phyloP scores from a whole-genome alignment of 1,284 basidiomycete genomes.

The Pascua sp. region DNA sequence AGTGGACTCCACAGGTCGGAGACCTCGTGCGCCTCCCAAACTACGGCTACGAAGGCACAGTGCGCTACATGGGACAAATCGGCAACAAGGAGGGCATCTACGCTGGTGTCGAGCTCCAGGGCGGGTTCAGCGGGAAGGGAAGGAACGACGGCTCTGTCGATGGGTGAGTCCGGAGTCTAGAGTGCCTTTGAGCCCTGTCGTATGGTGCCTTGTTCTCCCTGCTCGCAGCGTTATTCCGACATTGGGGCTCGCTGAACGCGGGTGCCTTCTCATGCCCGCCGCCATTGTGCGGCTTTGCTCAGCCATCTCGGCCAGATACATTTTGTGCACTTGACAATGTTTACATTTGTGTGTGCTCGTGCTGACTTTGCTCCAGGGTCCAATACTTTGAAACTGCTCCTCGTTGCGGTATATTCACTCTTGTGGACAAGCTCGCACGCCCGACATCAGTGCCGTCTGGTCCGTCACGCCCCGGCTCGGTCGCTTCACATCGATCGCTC shows the following conservation, averaged over 20 bases:
- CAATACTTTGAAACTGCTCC: constrained; percentile 84
- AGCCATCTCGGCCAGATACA: too few relatives aligned
- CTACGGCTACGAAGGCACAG: constrained; percentile 69
- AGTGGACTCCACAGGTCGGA: constrained; percentile 55
- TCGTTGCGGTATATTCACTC: constrained; percentile 86
- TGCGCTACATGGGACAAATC: constrained; percentile 76
- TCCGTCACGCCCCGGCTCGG: constrained; percentile 67
- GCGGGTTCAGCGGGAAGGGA: constrained; percentile 82
- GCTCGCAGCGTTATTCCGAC: too few relatives aligned
- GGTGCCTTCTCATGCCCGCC: too few relatives aligned
- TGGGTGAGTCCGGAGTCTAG: constrained; percentile 60
- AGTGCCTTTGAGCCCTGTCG: not conserved
- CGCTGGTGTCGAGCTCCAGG: constrained; percentile 86
- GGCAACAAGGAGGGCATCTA: constrained; percentile 80
- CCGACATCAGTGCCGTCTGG: constrained; percentile 55
- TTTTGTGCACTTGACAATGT: not conserved
- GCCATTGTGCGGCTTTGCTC: too few relatives aligned
- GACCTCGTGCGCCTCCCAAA: constrained; percentile 79
- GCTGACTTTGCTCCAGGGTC: constrained; percentile 54
- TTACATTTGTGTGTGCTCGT: not conserved
- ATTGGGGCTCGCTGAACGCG: too few relatives aligned
- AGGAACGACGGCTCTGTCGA: constrained; percentile 91
- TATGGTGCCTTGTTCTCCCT: not conserved
- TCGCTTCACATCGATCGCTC: constrained; percentile 60
- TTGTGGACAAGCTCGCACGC: constrained; percentile 70